Base-by-base conservation (phyloP, 2,329 filamentous ascomycete genomes). In the Calonectria hawksworthii region DNA sequence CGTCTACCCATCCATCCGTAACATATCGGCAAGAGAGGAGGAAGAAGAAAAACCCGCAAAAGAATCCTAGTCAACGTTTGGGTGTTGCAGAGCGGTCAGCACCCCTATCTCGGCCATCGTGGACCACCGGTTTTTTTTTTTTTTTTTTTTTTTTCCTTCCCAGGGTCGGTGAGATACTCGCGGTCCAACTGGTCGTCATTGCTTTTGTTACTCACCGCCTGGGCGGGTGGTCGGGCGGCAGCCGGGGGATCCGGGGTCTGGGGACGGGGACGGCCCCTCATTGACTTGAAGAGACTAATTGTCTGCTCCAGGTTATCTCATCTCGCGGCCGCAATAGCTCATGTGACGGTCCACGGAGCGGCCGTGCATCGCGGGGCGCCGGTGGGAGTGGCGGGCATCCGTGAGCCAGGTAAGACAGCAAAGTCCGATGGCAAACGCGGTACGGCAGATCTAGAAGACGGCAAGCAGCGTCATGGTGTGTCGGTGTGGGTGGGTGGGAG, bases 141-240 rank as follows among this genome's bases (percentile, higher is more conserved):
- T 47, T 47, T 23, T 6, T 44, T 47, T 47, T 47, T 47, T 47
- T 23, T 23, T 47, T 47, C 11, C 9, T 44, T 73, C 67, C 75
- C 63, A 74, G 74, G 77, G 77, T 77, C 72, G 77, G 76, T 78
- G 67, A 77, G 72, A 77, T 71, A 68, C 61, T 70, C 59, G 52
- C 51, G 65, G 71, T 66, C 30, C 69, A 70, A 70, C 44, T 74
- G 72, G 72, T 41, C 67, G 75, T 68, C 70, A 64, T 77, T 81
- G 76, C 73, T 75, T 69, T 80, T 76, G 74, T 69, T 74, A 66
- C 76, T 81, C 80, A 81, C 80, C 80, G 80, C 80, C 75, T 79
- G 72, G 68, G 67, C 70, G 77, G 73, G 72, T 69, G 68, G 73
- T 73, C 74, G 75, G 74, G 74, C 72, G 73, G 72, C 56, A 77